Percentiles rank a stretch among this genome's conserved stretches.
phyloP scores from a whole-genome alignment of 495 filamentous ascomycete genomes.

The Aspergillus bertholletiae region DNA sequence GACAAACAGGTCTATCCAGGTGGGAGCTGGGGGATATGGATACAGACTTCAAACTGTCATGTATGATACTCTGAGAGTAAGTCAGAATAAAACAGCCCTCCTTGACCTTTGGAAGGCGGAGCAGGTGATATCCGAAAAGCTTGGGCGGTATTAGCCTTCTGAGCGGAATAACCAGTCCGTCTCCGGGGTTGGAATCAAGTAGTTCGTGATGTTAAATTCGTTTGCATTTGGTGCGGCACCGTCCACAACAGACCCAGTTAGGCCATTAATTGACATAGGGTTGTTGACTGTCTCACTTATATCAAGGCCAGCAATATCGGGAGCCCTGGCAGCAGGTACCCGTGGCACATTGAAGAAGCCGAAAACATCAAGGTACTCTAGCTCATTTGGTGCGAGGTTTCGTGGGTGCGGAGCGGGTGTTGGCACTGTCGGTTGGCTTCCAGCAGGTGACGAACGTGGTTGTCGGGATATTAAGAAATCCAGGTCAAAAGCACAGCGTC shows the following conservation, averaged over 20 bases:
- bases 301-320: slow-evolving; percentile 28
- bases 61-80: not conserved
- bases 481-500: slow-evolving; percentile 75
- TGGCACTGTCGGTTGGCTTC: slow-evolving; percentile 30
- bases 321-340: slow-evolving; percentile 45
- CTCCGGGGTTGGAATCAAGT: slow-evolving; percentile 44
- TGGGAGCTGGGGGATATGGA: too few species aligned
- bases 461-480: slow-evolving; percentile 85
- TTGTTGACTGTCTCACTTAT: slow-evolving; percentile 32
- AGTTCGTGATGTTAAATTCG: slow-evolving; percentile 49
- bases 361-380: slow-evolving; percentile 91
- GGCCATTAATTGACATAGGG: slow-evolving; percentile 42
- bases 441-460: slow-evolving; percentile 51
- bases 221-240: slow-evolving; percentile 26
- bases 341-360: slow-evolving; percentile 89
- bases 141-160: slow-evolving; percentile 17
- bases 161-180: slow-evolving; percentile 46
- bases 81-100: not conserved
- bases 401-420: slow-evolving; percentile 40
- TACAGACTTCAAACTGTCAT: not conserved
- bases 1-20: too few species aligned
- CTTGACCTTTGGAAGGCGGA: not conserved
- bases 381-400: slow-evolving; percentile 71
- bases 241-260: slow-evolving; percentile 31
- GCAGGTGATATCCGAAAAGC: not conserved